These are phyloP conservation scores for Pseudohyphozyma bogoriensis DNA, from an alignment of 768 basidiomycete genomes.

Conservation along the genomic window DNA sequence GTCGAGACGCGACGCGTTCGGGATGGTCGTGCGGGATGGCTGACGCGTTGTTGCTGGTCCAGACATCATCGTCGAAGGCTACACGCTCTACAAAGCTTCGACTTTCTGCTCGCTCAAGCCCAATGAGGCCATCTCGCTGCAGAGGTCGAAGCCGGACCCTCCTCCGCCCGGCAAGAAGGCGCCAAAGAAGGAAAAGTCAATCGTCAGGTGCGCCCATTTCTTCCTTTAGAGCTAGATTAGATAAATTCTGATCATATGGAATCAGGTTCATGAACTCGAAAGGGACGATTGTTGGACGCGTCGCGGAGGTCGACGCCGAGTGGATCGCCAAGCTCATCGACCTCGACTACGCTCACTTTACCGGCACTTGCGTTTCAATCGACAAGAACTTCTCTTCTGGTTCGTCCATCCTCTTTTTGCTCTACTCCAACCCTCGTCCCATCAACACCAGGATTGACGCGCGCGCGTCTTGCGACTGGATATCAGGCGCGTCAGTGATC, in stretches of 20 bases:
- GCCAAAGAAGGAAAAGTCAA: constrained; percentile 18
- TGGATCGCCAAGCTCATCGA: constrained; percentile 71
- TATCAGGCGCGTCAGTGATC: constrained; percentile 67
- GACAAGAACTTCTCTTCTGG: constrained; percentile 11
- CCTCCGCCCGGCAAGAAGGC: constrained; percentile 1
- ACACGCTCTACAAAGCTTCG: background rate
- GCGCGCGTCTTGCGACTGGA: no score
- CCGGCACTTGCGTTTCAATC: constrained; percentile 5
- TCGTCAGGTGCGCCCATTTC: constrained; percentile 19
- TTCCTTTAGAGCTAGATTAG: background rate
- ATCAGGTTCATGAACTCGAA: constrained; percentile 12
- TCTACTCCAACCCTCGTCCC: constrained; percentile 46
- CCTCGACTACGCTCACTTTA: constrained; percentile 33
- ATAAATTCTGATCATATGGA: background rate
- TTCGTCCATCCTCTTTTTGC: background rate
- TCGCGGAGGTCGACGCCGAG: constrained; percentile 57
- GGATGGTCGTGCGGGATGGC: background rate
- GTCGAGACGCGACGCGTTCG: no score
- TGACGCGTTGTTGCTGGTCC: background rate
- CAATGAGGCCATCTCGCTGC: constrained; percentile 8
- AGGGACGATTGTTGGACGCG: constrained; percentile 59
- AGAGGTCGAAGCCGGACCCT: constrained; percentile 3
- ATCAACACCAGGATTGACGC: no score
- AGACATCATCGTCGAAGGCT: background rate
- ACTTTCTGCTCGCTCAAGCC: constrained; percentile 7